Base-by-base conservation (phyloP, 192 early-diverging fungal species). In the Powellomyces hirtus region DNA sequence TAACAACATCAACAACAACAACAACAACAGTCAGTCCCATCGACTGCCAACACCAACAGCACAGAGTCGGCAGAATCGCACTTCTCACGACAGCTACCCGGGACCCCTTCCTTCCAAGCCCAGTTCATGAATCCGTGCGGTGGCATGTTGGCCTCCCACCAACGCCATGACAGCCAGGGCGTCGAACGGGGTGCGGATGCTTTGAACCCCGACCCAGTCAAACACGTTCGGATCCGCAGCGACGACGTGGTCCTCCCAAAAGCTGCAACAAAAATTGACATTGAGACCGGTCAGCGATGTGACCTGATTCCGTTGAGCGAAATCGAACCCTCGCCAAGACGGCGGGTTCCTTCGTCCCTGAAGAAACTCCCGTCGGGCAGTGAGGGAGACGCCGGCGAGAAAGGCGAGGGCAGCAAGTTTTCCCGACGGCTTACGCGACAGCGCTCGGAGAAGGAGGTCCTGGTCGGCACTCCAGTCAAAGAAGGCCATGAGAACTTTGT, bases 401-500 rank as follows among this genome's bases (percentile, higher is more conserved):
- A 69, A 10, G 13, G 58, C 8, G 37, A 60, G n/a, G 26, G 16
- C 13, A 29, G 33, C 27, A 63, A 49, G 42, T 63, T 55, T 49
- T 20, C 22, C 4, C 66, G 67, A 26, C 56, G 67, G 5, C 36
- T 70, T 27, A 59, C 67, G n/a, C 50, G 68, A 11, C 73, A 75
- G 46, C 35, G 57, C 22, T 64, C 68, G 0, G 80, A 77, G 27
- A 56, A 72, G 49, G 79, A 84, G 51, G 82, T 85, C 1, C 42
- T 84, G 7, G 78, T 90, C 34, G 96, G 94, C 24, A 97, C 94
- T 0, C 88, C 88, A 36, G 93, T 98, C 40, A 89, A 89, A 27
- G 93, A 96, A 57, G 94, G 90, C n/a, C 96, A 98, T 76, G 89
- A 83, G 16, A 97, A 98, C 77, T 98, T 96, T 71, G 87, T 93